A percentile compares a stretch with the other conserved stretches of the same genome.
Conservation (phyloP, 305 asterid species). For the Rubia balearica region DNA sequence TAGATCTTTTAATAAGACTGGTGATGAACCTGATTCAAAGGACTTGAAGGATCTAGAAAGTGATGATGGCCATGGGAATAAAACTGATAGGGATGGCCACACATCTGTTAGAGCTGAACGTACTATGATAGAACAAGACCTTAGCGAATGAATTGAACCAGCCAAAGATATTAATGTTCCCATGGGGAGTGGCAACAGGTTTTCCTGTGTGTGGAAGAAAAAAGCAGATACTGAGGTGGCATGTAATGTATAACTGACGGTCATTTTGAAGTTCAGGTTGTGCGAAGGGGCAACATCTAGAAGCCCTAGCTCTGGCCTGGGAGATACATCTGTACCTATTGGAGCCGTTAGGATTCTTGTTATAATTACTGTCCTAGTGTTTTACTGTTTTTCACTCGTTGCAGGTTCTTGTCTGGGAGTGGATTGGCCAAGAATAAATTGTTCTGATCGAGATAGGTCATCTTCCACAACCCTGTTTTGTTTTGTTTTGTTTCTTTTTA, state of each 20-base stretch:
- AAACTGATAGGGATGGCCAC: constrained; percentile 20
- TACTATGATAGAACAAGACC: constrained; percentile 17
- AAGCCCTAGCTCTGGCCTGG: constrained; percentile 10
- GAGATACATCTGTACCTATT: constrained; percentile 27
- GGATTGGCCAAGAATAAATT: constrained; percentile 17
- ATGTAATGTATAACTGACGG: background rate
- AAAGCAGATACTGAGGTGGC: background rate
- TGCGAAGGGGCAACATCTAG: constrained; percentile 9
- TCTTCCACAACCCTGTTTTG: background rate
- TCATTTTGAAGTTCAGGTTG: constrained; percentile 11
- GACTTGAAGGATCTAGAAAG: constrained; percentile 25
- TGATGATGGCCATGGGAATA: constrained; percentile 20
- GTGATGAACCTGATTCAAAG: constrained; percentile 28
- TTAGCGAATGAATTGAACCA: constrained; percentile 16
- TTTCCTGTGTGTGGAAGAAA: background rate
- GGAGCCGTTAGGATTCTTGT: constrained; percentile 22
- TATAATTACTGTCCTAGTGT: constrained; percentile 11
- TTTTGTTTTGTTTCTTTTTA: background rate
- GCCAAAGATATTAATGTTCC: constrained; percentile 22
- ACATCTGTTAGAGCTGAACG: constrained; percentile 20
- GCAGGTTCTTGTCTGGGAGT: constrained; percentile 59
- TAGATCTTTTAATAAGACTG: constrained; percentile 30
- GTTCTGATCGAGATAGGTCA: background rate
- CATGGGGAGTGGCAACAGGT: background rate
- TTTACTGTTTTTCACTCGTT: constrained; percentile 36